These are phyloP conservation scores for Pisolithus thermaeus DNA, from an alignment of 1,284 basidiomycete genomes.

Conservation along the genomic window DNA sequence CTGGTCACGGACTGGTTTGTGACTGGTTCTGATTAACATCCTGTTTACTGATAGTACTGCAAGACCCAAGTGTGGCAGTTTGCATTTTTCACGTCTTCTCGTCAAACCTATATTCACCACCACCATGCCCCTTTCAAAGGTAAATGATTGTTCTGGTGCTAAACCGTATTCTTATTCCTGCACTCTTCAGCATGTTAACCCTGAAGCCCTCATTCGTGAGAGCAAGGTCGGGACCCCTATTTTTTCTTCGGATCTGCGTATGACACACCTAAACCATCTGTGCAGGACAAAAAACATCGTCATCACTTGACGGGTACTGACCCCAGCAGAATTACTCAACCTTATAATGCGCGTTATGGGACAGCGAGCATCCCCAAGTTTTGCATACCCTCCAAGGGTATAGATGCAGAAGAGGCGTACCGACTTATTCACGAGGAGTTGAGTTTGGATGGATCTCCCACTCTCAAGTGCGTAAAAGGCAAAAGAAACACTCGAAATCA, in stretches of 20 bases:
- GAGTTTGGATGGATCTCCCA: slow-evolving; percentile 56
- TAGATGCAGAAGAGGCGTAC: slow-evolving; percentile 58
- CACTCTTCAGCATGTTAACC: slow-evolving; percentile 50
- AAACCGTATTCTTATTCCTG: background rate
- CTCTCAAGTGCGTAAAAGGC: slow-evolving; percentile 35
- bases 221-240: slow-evolving; percentile 37
- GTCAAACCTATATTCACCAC: slow-evolving; percentile 16
- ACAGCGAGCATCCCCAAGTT: slow-evolving; percentile 64
- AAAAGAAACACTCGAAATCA: background rate
- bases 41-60: too few species aligned
- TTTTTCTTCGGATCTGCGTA: background rate
- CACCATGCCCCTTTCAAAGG: slow-evolving; percentile 51
- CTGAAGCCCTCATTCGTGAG: slow-evolving; percentile 53
- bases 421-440: slow-evolving; percentile 85
- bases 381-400: slow-evolving; percentile 55
- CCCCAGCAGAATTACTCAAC: slow-evolving; percentile 31
- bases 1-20: too few species aligned
- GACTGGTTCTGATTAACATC: too few species aligned
- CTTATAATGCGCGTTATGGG: slow-evolving; percentile 63
- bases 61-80: too few species aligned
- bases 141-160: slow-evolving; percentile 9
- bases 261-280: background rate
- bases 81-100: too few species aligned
- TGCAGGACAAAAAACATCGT: slow-evolving; percentile 44
- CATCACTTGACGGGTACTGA: slow-evolving; percentile 34